phyloP scores from a whole-genome alignment of 306 rosid genomes.

The Casuarina equisetifolia region DNA sequence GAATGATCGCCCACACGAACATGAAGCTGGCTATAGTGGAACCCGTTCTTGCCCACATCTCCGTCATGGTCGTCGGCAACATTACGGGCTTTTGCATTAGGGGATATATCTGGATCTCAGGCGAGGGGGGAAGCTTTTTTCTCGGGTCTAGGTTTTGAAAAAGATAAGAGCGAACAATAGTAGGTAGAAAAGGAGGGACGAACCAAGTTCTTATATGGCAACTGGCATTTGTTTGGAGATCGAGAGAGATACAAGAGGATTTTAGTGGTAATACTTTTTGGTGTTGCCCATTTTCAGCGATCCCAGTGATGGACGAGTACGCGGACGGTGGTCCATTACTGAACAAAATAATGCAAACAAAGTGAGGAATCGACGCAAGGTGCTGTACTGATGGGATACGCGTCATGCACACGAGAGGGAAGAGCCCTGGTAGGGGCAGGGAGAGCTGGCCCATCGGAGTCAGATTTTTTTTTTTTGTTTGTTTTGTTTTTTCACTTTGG shows the following conservation, averaged over 20 bases:
- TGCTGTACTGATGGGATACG: constrained; percentile 30
- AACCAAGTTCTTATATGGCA: constrained; percentile 27
- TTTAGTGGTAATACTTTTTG: constrained; percentile 20
- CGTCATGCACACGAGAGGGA: background rate
- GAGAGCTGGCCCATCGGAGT: too few relatives aligned
- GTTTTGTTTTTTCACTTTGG: too few relatives aligned
- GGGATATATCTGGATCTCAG: background rate
- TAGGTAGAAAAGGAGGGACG: constrained; percentile 20
- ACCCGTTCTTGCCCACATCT: constrained; percentile 77
- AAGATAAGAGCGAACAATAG: background rate
- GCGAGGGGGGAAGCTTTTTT: background rate
- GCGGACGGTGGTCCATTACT: constrained; percentile 36
- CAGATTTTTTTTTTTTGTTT: too few relatives aligned
- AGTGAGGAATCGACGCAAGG: constrained; percentile 10
- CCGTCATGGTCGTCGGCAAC: constrained; percentile 49
- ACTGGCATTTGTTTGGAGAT: constrained; percentile 5
- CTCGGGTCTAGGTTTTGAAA: constrained; percentile 6
- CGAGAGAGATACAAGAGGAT: constrained; percentile 15
- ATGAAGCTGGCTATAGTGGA: constrained; percentile 79
- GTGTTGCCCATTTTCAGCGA: constrained; percentile 27
- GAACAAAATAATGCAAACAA: constrained; percentile 5
- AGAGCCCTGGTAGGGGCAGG: constrained; percentile 4
- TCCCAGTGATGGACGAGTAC: constrained; percentile 40
- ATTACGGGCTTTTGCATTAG: constrained; percentile 4
- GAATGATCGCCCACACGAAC: constrained; percentile 81